Evolutionary conservation across 2,329 filamentous ascomycete genomes (phyloP).

Genomic region (Tolypocladium tundrense): DNA sequence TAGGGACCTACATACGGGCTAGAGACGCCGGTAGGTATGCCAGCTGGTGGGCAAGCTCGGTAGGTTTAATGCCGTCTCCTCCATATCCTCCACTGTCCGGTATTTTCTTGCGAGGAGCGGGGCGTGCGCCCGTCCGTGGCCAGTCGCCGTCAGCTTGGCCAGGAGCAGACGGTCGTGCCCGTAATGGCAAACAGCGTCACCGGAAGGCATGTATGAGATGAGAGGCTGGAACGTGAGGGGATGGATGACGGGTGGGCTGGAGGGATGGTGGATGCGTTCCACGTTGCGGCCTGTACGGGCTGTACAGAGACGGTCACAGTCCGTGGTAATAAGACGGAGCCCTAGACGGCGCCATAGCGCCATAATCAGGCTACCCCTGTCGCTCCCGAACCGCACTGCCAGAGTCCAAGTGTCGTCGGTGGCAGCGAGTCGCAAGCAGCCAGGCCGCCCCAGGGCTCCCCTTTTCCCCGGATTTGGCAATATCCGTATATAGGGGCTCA

Average conservation of each 20-base stretch:
- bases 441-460: not conserved
- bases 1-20: not conserved
- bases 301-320: too few relatives aligned
- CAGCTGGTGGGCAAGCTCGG: not conserved
- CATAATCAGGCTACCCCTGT: not conserved
- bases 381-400: not conserved
- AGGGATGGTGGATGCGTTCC: not conserved
- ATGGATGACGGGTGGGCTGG: not conserved
- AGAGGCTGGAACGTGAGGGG: not conserved
- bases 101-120: not conserved
- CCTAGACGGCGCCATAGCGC: not conserved
- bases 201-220: not conserved
- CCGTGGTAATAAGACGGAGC: too few relatives aligned
- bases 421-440: not conserved
- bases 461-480: not conserved
- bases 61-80: not conserved
- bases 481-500: not conserved
- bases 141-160: not conserved
- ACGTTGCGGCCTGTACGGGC: too few relatives aligned
- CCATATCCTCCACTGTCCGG: not conserved
- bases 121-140: not conserved
- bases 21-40: not conserved
- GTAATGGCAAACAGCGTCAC: not conserved
- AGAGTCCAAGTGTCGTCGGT: not conserved
- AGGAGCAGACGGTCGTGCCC: not conserved